phyloP scores from a whole-genome alignment of 257 asterid genomes.

The Galeopsis tetrahit region DNA sequence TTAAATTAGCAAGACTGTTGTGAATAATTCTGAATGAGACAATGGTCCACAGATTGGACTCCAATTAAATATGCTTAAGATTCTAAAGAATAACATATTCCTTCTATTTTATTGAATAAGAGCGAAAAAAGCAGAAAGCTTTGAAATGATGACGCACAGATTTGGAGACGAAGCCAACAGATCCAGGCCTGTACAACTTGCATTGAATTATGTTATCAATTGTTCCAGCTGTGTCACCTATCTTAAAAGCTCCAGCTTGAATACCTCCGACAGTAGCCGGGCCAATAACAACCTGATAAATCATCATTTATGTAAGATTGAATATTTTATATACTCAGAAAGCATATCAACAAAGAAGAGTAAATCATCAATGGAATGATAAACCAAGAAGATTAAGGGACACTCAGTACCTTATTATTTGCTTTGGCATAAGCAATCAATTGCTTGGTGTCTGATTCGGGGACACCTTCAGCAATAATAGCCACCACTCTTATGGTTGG shows the following conservation, averaged over 20 bases:
- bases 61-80: neutral
- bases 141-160: slow-evolving; percentile 61
- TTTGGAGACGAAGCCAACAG: slow-evolving; percentile 97
- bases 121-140: neutral
- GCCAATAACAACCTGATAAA: slow-evolving; percentile 80
- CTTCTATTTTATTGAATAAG: neutral
- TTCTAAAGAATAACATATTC: neutral
- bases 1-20: neutral
- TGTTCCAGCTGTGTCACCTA: slow-evolving; percentile 98
- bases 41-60: neutral
- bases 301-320: slow-evolving; percentile 7
- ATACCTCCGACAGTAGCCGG: slow-evolving; percentile 99
- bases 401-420: slow-evolving; percentile 78
- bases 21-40: neutral
- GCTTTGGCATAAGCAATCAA: slow-evolving; percentile 92
- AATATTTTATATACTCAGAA: neutral
- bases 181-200: slow-evolving; percentile 96
- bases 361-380: neutral
- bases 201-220: slow-evolving; percentile 88
- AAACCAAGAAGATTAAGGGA: slow-evolving; percentile 7
- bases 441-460: slow-evolving; percentile 90
- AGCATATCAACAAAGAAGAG: slow-evolving; percentile 10
- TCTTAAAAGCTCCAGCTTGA: slow-evolving; percentile 99
- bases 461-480: slow-evolving; percentile 98
- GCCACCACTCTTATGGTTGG: slow-evolving; percentile 94